Conservation (phyloP, 2,329 filamentous ascomycete genomes). For the Hymenoscyphus infarciens region DNA sequence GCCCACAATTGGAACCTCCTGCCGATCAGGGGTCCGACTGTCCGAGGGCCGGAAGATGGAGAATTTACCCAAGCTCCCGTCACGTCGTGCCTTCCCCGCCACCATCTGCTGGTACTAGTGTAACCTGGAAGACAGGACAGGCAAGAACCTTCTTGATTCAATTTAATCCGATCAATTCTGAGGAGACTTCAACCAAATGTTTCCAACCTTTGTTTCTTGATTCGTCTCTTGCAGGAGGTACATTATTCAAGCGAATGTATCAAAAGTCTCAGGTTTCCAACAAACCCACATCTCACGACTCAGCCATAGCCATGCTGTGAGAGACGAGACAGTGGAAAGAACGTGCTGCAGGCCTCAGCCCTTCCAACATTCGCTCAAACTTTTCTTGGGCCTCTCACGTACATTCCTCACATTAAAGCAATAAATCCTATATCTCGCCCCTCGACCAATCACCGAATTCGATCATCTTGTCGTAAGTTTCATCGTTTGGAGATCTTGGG, state of each 20-base stretch:
- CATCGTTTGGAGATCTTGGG: not conserved
- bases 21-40: slow-evolving; percentile 3
- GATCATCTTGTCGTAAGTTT: not conserved
- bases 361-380: not conserved
- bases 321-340: too few species aligned
- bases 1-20: slow-evolving; percentile 1
- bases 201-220: not conserved
- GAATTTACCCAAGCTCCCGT: not conserved
- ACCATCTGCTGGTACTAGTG: not conserved
- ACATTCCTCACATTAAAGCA: slow-evolving; percentile 7
- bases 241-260: not conserved
- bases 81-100: not conserved
- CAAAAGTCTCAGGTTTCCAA: not conserved
- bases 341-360: not conserved
- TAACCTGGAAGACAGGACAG: too few species aligned
- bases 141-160: not conserved
- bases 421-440: not conserved
- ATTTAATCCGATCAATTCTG: not conserved
- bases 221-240: not conserved
- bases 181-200: not conserved
- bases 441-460: not conserved
- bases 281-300: not conserved
- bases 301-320: not conserved
- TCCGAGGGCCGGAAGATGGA: not conserved
- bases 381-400: not conserved